These are phyloP conservation scores for Alopecurus myosuroides DNA, from an alignment of 176 grass and related monocot species.

Conservation along the genomic window DNA sequence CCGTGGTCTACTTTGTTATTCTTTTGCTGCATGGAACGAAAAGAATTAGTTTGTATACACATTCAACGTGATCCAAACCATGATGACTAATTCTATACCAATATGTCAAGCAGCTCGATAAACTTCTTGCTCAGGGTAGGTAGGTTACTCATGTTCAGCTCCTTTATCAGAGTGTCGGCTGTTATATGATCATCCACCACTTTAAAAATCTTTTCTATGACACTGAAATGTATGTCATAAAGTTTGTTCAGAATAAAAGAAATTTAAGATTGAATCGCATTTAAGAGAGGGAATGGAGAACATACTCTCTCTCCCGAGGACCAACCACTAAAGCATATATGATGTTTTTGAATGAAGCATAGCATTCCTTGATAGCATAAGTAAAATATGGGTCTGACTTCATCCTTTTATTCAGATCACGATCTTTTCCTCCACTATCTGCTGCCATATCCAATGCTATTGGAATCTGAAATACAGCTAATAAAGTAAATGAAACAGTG, in stretches of 20 bases:
- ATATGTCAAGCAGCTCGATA: slow-evolving; percentile 62
- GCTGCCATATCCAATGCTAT: slow-evolving; percentile 96
- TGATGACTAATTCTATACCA: slow-evolving; percentile 51
- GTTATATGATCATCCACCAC: slow-evolving; percentile 52
- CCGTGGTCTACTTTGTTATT: slow-evolving; percentile 62
- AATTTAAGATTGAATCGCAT: background rate
- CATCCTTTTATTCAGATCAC: slow-evolving; percentile 81
- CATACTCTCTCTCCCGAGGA: slow-evolving; percentile 49
- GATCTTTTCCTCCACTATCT: slow-evolving; percentile 81
- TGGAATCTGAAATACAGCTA: slow-evolving; percentile 57
- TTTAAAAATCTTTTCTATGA: slow-evolving; percentile 70
- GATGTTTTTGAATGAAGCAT: slow-evolving; percentile 82
- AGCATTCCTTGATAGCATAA: slow-evolving; percentile 90
- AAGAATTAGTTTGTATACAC: background rate
- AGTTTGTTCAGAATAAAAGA: background rate
- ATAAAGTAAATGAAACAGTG: slow-evolving; percentile 11
- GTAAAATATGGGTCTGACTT: slow-evolving; percentile 62
- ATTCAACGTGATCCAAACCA: slow-evolving; percentile 3
- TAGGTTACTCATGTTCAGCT: slow-evolving; percentile 65
- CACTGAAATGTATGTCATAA: slow-evolving; percentile 39
- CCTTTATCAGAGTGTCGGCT: slow-evolving; percentile 33
- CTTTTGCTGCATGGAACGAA: slow-evolving; percentile 37
- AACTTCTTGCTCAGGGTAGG: slow-evolving; percentile 76
- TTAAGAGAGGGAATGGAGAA: slow-evolving; percentile 25
- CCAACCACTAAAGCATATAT: slow-evolving; percentile 70